phyloP scores from a whole-genome alignment of 768 basidiomycete genomes.

The Kwoniella sp. region DNA sequence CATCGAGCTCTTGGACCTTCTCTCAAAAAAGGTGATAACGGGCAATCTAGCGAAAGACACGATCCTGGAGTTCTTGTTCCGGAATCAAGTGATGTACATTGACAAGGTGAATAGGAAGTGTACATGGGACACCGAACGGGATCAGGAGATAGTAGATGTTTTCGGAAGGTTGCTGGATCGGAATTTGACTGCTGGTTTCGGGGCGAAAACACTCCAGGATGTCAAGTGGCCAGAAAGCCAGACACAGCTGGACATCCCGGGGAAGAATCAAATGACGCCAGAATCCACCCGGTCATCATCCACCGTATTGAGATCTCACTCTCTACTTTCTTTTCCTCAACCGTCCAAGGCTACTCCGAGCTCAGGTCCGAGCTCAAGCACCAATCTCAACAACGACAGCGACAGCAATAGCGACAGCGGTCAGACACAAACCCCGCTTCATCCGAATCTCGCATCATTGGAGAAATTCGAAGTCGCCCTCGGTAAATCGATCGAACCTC shows the following conservation, averaged over 20 bases:
- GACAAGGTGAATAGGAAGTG: no score
- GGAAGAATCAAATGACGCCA: no score
- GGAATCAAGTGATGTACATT: slow-evolving; percentile 26
- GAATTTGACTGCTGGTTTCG: slow-evolving; percentile 52
- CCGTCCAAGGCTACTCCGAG: no score
- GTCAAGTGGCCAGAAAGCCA: slow-evolving; percentile 35
- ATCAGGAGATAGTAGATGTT: slow-evolving; percentile 22
- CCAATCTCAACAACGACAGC: no score
- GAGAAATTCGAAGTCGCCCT: slow-evolving; percentile 34
- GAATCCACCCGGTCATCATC: no score
- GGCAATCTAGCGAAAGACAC: slow-evolving; percentile 34
- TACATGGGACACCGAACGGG: no score
- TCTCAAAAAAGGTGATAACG: slow-evolving; percentile 27
- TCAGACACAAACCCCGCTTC: slow-evolving; percentile 21
- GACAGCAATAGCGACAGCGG: no score
- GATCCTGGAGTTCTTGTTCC: slow-evolving; percentile 25
- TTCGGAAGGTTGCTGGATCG: slow-evolving; percentile 49
- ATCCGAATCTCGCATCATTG: slow-evolving; percentile 7
- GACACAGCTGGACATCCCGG: no score
- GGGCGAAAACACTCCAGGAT: slow-evolving; percentile 34
- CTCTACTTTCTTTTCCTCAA: no score
- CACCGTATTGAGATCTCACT: no score
- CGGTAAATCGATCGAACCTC: slow-evolving; percentile 47
- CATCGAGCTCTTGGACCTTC: slow-evolving; percentile 26
- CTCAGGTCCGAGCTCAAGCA: no score